Percentiles rank a stretch among this genome's conserved stretches.
These are phyloP conservation scores for Candida chauliodis DNA, from an alignment of 805 yeast species.

Conservation along the genomic window DNA sequence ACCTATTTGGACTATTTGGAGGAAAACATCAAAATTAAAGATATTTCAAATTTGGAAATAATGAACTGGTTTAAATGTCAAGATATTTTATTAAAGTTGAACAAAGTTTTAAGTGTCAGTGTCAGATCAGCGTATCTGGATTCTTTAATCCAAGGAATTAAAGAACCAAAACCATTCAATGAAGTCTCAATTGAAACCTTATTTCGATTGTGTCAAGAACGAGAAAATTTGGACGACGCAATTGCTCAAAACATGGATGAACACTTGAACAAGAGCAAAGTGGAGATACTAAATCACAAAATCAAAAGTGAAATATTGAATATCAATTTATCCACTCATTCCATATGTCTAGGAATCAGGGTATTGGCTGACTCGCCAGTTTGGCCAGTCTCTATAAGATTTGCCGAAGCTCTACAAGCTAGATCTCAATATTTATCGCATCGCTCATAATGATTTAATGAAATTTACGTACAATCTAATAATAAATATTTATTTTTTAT, in stretches of 20 bases:
- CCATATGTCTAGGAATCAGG: slow-evolving; percentile 67
- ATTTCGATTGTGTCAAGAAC: slow-evolving; percentile 27
- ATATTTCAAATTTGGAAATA: slow-evolving; percentile 12
- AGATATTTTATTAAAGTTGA: slow-evolving; percentile 56
- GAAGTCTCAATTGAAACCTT: slow-evolving; percentile 47
- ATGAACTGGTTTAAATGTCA: slow-evolving; percentile 59
- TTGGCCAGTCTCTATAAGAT: slow-evolving; percentile 77
- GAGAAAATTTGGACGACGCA: slow-evolving; percentile 10
- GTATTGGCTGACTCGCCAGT: slow-evolving; percentile 82
- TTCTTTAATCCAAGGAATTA: slow-evolving; percentile 53
- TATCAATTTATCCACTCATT: slow-evolving; percentile 52
- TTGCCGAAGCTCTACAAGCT: slow-evolving; percentile 75
- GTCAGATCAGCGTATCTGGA: slow-evolving; percentile 55
- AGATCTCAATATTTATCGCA: slow-evolving; percentile 30
- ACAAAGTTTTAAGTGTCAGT: slow-evolving; percentile 50
- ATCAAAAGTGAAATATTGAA: slow-evolving; percentile 43
- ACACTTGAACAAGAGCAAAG: slow-evolving; percentile 17
- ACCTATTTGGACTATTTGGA: slow-evolving; percentile 61
- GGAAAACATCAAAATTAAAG: slow-evolving; percentile 14
- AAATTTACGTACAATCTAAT: too few species aligned
- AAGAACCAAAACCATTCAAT: slow-evolving; percentile 42
- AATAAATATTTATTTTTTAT: too few species aligned
- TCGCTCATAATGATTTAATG: not conserved
- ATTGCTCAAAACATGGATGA: slow-evolving; percentile 5
- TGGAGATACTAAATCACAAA: slow-evolving; percentile 39